Base-by-base conservation (phyloP, 176 grass and related monocot species). In the Triticum urartu region DNA sequence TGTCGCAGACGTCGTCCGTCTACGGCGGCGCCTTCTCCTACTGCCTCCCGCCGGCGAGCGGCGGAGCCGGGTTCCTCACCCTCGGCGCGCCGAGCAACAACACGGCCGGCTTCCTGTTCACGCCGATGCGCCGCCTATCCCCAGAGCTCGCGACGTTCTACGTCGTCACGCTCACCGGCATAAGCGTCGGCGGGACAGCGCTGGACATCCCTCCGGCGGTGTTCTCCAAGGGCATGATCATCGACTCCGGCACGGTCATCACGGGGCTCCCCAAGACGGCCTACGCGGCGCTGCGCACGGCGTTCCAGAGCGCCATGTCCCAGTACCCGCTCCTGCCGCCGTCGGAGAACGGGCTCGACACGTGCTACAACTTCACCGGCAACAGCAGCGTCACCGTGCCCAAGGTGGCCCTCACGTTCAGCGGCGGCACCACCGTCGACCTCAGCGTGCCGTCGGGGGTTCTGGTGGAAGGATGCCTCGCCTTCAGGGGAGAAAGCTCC, bases 21-120 rank as follows among this genome's bases (percentile, higher is more conserved):
- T 94, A 91, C 26, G 90, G 88, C 2, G 81, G 90, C 13, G 82
- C 92, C 54, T 97, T 97, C 84, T 78, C 90, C 1, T 94, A 94
- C 79, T 94, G 95, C 87, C 87, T 94, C 40, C 95, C 95, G 10
- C 14, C 89, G 34, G 36, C 48, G 0, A 52, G 61, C 18, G 71
- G 68, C 65, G 62, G 58, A 2, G 34, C 78, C 0, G 95, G 95
- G 22, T 94, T 89, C 84, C 82, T 97, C 13, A 60, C 62, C 24
- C 90, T 97, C 8, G 92, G 92, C 69, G 43, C 86, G 45, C 86
- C 58, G 6, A 1, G 30, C 15, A 66, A 63, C 15, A 12, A 54
- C 50, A 33, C 75, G 2, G 32, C 80, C 4, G 50, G 70, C 7
- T 87, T 92, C 17, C 39, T 89, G 9, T 87, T 90, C 68, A 85